Evolutionary conservation across 495 filamentous ascomycete genomes (phyloP), one percentile per base, ranked within the genome.

Genomic region (Astrothelium subdiscretum): DNA sequence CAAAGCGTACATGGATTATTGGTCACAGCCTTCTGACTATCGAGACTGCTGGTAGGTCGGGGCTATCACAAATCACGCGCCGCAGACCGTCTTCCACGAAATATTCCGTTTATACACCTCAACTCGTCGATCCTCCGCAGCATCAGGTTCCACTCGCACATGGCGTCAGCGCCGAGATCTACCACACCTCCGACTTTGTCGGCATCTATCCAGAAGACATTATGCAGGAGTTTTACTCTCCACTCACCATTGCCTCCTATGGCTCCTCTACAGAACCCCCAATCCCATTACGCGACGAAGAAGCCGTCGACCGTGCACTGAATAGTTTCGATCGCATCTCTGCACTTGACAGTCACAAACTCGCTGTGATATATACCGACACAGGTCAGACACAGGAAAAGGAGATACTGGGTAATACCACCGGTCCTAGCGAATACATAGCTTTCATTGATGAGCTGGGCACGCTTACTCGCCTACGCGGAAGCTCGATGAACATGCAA

Each of bases 341-440:
- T 58, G 90, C 92, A 29, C 88, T 99, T 3, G 95, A 99, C 73
- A 88, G 91, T 12, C 91, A 99, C 73, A 96, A 96, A 70, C 87
- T 96, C 57, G 95, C 94, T 22, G 86, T 99, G 24, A 85, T 99
- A 59, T 99, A 96, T 70, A 84, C 95, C 63, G 90, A 85, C 35
- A 83, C 90, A 60, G 86, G 87, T 24, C 95, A 97, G 69, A 88
- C 81, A 11, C 73, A 81, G 2, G 95, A 97, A 70, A 75, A 75
- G 2, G 89, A 92, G 62, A 96, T 97, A 35, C 79, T 99, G 1
- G 80, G 86, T 32, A 97, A 99, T 69, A 84, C 85, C 11, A 81
- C 80, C 26, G 95, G 94, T 24, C 90, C 87, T 58, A 77, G 85
- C 20, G 91, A 95, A 68, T 99, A 96, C 70, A 85, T 87, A 18